phyloP scores from a whole-genome alignment of 2,329 filamentous ascomycete genomes.

The Colletotrichum lupini region DNA sequence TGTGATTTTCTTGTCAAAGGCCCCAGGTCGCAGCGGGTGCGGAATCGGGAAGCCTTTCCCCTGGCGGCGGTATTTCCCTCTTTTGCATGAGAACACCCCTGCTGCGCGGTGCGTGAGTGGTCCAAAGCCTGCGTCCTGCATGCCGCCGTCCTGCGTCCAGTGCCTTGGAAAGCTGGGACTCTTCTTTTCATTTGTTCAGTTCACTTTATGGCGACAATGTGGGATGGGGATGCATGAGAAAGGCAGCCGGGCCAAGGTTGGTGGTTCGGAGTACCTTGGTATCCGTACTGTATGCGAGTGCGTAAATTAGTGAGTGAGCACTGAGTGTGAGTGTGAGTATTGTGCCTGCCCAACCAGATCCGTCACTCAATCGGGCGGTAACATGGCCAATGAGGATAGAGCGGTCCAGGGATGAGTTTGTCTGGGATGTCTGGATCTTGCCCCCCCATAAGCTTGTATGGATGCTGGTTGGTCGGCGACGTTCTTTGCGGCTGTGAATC shows the following conservation, averaged over 20 bases:
- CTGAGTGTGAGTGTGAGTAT: neutral
- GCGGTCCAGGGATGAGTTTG: neutral
- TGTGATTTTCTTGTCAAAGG: neutral
- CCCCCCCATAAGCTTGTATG: neutral
- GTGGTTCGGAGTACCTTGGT: neutral
- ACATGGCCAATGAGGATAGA: slow-evolving; percentile 41
- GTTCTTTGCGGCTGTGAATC: neutral
- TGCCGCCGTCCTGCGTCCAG: neutral
- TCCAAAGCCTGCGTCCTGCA: neutral
- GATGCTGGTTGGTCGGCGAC: slow-evolving; percentile 13
- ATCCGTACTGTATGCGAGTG: neutral
- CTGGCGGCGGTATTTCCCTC: slow-evolving; percentile 12
- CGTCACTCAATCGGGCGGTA: slow-evolving; percentile 48
- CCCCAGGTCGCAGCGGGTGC: slow-evolving; percentile 11
- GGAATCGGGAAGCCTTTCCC: slow-evolving; percentile 8
- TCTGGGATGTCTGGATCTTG: slow-evolving; percentile 17
- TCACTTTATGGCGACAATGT: neutral
- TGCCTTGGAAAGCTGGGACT: neutral
- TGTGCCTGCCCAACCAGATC: slow-evolving; percentile 37
- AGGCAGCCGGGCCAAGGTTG: neutral
- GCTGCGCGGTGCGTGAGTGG: slow-evolving; percentile 10
- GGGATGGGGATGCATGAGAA: slow-evolving; percentile 19
- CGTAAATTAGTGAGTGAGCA: neutral
- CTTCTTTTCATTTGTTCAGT: neutral
- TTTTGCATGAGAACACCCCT: slow-evolving; percentile 19